Evolutionary conservation across 108 stramenopile genomes (phyloP).

Genomic region (Skeletonema grethae): DNA sequence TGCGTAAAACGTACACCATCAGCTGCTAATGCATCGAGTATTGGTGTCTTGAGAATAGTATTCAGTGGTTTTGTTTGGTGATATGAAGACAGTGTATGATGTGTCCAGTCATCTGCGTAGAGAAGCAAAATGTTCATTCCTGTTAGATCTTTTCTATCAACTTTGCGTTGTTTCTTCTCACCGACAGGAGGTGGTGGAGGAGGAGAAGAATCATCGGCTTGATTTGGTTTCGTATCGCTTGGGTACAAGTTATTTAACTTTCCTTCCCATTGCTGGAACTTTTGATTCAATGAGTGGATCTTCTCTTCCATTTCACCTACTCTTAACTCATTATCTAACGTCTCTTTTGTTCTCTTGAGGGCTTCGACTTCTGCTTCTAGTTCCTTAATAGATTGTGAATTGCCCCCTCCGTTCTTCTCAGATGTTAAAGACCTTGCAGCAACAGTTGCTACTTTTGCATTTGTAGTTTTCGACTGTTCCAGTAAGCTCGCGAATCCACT

Average conservation of each 20-base stretch:
- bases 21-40: slow-evolving; percentile 72
- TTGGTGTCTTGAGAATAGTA: slow-evolving; percentile 52
- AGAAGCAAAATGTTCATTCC: slow-evolving; percentile 43
- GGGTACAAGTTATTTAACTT: neutral
- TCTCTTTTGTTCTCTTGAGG: neutral
- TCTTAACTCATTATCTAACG: neutral
- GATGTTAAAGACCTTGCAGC: too few relatives aligned
- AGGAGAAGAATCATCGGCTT: neutral
- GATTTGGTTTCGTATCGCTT: neutral
- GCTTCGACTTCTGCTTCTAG: neutral
- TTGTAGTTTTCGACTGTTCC: slow-evolving; percentile 11
- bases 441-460: neutral
- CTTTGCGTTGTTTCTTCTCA: slow-evolving; percentile 4
- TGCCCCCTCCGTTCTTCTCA: neutral
- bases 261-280: slow-evolving; percentile 3
- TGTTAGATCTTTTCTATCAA: slow-evolving; percentile 20
- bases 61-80: slow-evolving; percentile 37
- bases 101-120: slow-evolving; percentile 53
- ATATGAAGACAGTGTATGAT: slow-evolving; percentile 45
- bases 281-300: neutral
- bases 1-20: slow-evolving; percentile 74
- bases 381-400: neutral
- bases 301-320: slow-evolving; percentile 11
- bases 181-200: neutral
- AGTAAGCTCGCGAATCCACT: slow-evolving; percentile 17